These are phyloP conservation scores for Cercospora sesami DNA, from an alignment of 2,329 filamentous ascomycete species.

Conservation along the genomic window DNA sequence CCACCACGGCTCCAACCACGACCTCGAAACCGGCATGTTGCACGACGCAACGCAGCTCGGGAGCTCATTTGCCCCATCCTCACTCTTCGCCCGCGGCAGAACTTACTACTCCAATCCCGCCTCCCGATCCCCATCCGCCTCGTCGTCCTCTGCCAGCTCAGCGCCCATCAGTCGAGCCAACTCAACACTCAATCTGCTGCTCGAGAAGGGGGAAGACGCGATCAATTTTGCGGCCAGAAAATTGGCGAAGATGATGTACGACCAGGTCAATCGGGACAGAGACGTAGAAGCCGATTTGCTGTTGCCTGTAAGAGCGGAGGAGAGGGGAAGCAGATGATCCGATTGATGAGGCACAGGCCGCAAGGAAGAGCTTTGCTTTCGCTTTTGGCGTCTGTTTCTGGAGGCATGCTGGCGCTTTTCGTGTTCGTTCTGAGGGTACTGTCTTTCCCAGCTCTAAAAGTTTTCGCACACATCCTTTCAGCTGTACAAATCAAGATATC, in stretches of 20 bases:
- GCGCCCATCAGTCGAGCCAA: not conserved
- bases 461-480: not conserved
- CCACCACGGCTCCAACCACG: not conserved
- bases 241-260: constrained; percentile 26
- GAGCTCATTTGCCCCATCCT: not conserved
- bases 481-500: not conserved
- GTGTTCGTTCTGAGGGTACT: too few species aligned
- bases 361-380: not conserved
- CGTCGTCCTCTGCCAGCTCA: not conserved
- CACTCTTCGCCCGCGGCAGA: not conserved
- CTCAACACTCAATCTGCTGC: constrained; percentile 3
- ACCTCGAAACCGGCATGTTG: constrained; percentile 3
- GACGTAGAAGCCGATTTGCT: constrained; percentile 32
- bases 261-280: constrained; percentile 21
- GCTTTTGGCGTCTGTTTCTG: not conserved
- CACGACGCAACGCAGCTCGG: not conserved
- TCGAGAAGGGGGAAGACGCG: constrained; percentile 26
- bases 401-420: too few species aligned
- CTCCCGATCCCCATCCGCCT: not conserved
- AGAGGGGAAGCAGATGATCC: constrained; percentile 1
- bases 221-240: constrained; percentile 28
- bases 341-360: not conserved
- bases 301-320: constrained; percentile 28
- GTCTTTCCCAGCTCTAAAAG: not conserved
- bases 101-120: not conserved